Evolutionary conservation across 345 rosid species (phyloP).

Genomic region (Populus davidiana): DNA sequence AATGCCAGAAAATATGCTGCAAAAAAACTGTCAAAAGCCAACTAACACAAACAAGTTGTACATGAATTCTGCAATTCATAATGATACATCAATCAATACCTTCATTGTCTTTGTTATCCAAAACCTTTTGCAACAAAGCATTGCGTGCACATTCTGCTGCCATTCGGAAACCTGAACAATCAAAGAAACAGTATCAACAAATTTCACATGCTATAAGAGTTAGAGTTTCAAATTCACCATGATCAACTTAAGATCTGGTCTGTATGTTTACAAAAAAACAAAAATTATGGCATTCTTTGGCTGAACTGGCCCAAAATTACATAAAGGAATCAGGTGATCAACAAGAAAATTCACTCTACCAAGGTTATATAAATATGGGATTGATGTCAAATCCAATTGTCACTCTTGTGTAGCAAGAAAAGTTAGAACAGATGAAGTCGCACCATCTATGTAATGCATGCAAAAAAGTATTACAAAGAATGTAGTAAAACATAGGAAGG

Average conservation of each 20-base stretch:
- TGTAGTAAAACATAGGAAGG: not conserved
- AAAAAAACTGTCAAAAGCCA: too few relatives aligned
- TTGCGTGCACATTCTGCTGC: slow-evolving; percentile 90
- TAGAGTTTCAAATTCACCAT: not conserved
- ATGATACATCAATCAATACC: slow-evolving; percentile 36
- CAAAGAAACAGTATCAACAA: slow-evolving; percentile 1
- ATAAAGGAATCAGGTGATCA: too few relatives aligned
- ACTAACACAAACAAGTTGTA: not conserved
- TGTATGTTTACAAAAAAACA: not conserved
- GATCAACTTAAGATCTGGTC: not conserved
- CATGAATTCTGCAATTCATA: not conserved
- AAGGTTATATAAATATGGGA: too few relatives aligned
- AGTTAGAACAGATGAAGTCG: not conserved
- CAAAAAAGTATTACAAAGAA: not conserved
- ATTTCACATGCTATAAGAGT: not conserved
- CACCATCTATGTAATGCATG: not conserved
- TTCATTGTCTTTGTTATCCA: slow-evolving; percentile 75
- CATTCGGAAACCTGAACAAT: slow-evolving; percentile 75
- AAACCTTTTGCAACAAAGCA: slow-evolving; percentile 62
- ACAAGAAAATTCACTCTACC: too few relatives aligned
- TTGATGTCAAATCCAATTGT: not conserved
- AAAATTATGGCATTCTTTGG: not conserved
- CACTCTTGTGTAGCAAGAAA: not conserved
- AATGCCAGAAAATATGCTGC: not conserved
- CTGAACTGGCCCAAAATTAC: not conserved